Percentiles rank a stretch among this genome's conserved stretches.
Evolutionary conservation across 148 eudicot genomes (phyloP).

Genomic region (Chenopodium album): DNA sequence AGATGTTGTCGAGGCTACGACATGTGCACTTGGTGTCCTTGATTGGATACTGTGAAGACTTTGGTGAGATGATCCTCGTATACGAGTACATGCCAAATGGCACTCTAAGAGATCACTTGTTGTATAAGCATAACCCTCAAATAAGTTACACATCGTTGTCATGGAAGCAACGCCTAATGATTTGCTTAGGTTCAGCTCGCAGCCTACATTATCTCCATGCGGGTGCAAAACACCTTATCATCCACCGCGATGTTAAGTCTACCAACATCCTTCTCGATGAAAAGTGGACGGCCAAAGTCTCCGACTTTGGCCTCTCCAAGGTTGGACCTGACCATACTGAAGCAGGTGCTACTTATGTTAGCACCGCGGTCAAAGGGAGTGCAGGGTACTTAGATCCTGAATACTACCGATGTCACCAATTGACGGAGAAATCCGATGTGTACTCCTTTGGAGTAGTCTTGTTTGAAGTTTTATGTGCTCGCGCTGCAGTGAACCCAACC

Average conservation of each 20-base stretch:
- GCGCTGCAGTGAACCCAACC: constrained; percentile 24
- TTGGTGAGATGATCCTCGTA: constrained; percentile 29
- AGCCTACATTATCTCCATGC: constrained; percentile 29
- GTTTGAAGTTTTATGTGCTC: constrained; percentile 51
- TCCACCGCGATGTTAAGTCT: constrained; percentile 31
- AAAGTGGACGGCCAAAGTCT: constrained; percentile 30
- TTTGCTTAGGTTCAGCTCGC: constrained; percentile 29
- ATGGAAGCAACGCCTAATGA: constrained; percentile 33
- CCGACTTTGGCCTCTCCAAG: constrained; percentile 29
- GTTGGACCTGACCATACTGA: neutral
- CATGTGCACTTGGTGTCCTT: constrained; percentile 31
- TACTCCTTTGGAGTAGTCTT: constrained; percentile 56
- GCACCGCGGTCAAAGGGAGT: constrained; percentile 50
- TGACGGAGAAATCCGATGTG: constrained; percentile 50
- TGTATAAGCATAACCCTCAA: too few species aligned
- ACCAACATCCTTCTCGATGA: constrained; percentile 25
- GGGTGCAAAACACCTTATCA: constrained; percentile 19
- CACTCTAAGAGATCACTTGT: too few species aligned
- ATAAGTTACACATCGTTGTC: neutral
- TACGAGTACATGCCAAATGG: constrained; percentile 1
- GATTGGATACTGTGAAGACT: constrained; percentile 28
- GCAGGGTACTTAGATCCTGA: constrained; percentile 52
- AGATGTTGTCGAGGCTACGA: constrained; percentile 30
- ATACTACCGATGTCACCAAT: constrained; percentile 34
- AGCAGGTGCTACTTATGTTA: constrained; percentile 25